Evolutionary conservation across 306 rosid species (phyloP), one percentile per base, ranked within the genome.

Genomic region (Morella rubra): DNA sequence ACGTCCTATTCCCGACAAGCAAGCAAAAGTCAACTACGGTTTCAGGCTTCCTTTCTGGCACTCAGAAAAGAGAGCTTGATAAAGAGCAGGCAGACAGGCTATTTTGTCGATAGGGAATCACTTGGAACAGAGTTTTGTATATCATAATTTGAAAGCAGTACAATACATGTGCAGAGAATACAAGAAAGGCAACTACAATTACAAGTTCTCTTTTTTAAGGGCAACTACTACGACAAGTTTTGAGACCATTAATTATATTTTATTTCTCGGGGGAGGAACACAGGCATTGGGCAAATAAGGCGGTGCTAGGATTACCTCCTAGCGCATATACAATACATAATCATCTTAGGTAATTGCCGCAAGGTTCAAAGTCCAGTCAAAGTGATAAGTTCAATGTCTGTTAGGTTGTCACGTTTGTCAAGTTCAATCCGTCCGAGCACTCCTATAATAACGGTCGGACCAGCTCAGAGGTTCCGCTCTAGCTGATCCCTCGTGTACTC

Each of bases 21-120:
- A 76, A 75, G 81, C 83, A 73, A 47, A 79, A 14, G 85, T 76
- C 84, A 84, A 84, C 90, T 44, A 44, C 42, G 64, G 74, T 68
- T 72, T 82, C 81, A 76, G 82, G 53, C 47, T n/a, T 37, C 74
- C 73, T 46, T 73, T 62, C 83, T 71, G 77, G 76, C 81, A 46
- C 73, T 67, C 59, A 75, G 4, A 80, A 77, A 73, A n/a, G n/a
- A 76, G 73, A 68, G 76, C 76, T 76, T 69, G 76, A 79, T 80
- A 55, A 9, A 76, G 77, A 80, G 46, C 76, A 50, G 72, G 76
- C 60, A 59, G 80, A 75, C 59, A 71, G 50, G 52, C 46, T n/a
- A 67, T n/a, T n/a, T n/a, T 20, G 79, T 76, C 83, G 82, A 49
- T 42, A 50, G 62, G 47, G 76, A 81, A 79, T 79, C 85, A 66